Evolutionary conservation across 164 flowering plant genomes (phyloP).

Genomic region (Dillenia suffruticosa): DNA sequence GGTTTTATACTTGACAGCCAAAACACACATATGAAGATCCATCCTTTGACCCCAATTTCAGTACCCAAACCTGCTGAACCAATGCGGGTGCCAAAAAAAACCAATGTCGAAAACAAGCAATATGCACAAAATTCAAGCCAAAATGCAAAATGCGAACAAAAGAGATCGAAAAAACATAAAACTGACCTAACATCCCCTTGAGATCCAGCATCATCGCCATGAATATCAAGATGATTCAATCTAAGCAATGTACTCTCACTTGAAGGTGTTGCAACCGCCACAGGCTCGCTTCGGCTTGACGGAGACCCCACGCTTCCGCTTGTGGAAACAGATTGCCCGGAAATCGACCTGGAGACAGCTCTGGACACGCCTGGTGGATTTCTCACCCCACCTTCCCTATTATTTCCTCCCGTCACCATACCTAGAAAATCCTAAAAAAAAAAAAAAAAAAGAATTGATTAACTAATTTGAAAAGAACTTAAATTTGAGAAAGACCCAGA

Average conservation of each 20-base stretch:
- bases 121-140: too few species aligned
- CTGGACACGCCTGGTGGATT: slow-evolving; percentile 33
- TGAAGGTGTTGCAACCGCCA: slow-evolving; percentile 57
- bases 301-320: slow-evolving; percentile 95
- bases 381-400: slow-evolving; percentile 40
- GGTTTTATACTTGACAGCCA: too few species aligned
- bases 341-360: slow-evolving; percentile 42
- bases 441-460: background rate
- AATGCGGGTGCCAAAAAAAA: too few species aligned
- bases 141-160: background rate
- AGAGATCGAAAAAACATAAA: slow-evolving; percentile 3
- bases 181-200: slow-evolving; percentile 55
- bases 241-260: slow-evolving; percentile 53
- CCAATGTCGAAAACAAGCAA: too few species aligned
- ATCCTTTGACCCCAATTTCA: too few species aligned
- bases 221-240: slow-evolving; percentile 67
- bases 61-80: too few species aligned
- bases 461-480: background rate
- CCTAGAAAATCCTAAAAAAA: slow-evolving; percentile 3
- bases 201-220: slow-evolving; percentile 72
- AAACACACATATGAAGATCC: too few species aligned
- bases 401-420: slow-evolving; percentile 27
- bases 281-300: slow-evolving; percentile 56
- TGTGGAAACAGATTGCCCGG: slow-evolving; percentile 87
- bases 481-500: slow-evolving; percentile 6